These are phyloP conservation scores for Penicillium capsulatum DNA, from an alignment of 2,329 filamentous ascomycete species.

Conservation along the genomic window DNA sequence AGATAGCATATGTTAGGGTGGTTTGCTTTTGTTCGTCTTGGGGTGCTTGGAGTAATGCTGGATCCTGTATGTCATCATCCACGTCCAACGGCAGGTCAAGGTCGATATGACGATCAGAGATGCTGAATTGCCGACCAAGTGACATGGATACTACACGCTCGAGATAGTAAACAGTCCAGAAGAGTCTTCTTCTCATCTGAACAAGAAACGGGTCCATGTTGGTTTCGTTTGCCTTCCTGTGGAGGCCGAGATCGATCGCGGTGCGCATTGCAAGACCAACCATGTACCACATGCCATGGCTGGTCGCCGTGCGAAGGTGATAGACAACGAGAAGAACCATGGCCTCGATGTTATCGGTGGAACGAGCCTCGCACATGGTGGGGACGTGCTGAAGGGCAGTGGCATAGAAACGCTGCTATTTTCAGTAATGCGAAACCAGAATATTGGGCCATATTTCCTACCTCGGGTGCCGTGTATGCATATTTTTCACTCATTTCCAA, in stretches of 20 bases:
- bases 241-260: slow-evolving; percentile 51
- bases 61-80: slow-evolving; percentile 40
- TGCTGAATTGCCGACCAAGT: slow-evolving; percentile 49
- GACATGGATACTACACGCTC: slow-evolving; percentile 50
- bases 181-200: slow-evolving; percentile 47
- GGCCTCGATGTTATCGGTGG: slow-evolving; percentile 51
- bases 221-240: slow-evolving; percentile 46
- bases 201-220: slow-evolving; percentile 41
- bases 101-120: slow-evolving; percentile 51
- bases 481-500: slow-evolving; percentile 48
- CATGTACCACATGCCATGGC: slow-evolving; percentile 53
- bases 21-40: slow-evolving; percentile 29
- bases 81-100: slow-evolving; percentile 47
- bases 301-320: slow-evolving; percentile 49
- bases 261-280: slow-evolving; percentile 53
- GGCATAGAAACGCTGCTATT: slow-evolving; percentile 46
- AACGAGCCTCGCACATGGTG: slow-evolving; percentile 47
- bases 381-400: slow-evolving; percentile 49
- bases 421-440: too few species aligned
- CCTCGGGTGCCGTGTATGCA: slow-evolving; percentile 43
- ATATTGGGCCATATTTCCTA: slow-evolving; percentile 17
- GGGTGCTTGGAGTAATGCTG: slow-evolving; percentile 30
- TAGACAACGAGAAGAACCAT: slow-evolving; percentile 52
- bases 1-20: slow-evolving; percentile 42
- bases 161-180: slow-evolving; percentile 52